Evolutionary conservation across 306 rosid species (phyloP).

Genomic region (Chamaecrista fasciculata): DNA sequence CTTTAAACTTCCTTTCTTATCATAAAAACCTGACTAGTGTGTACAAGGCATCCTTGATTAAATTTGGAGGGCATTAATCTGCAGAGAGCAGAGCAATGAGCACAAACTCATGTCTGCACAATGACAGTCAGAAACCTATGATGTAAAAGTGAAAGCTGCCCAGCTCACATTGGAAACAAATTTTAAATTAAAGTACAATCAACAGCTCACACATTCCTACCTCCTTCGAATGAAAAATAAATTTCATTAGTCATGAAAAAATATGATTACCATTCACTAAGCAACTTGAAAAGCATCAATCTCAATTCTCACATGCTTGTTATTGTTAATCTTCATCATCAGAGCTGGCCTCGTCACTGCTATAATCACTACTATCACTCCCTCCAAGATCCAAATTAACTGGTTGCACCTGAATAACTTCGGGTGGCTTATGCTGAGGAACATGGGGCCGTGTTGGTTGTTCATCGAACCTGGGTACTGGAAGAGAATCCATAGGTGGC

Average conservation of each 20-base stretch:
- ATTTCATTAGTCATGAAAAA: neutral
- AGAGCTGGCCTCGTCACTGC: constrained; percentile 79
- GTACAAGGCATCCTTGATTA: neutral
- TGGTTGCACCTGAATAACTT: constrained; percentile 79
- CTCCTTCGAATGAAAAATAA: neutral
- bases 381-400: constrained; percentile 91
- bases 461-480: constrained; percentile 60
- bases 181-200: neutral
- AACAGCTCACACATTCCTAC: neutral
- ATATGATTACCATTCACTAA: constrained; percentile 20
- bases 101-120: neutral
- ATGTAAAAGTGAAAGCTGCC: neutral
- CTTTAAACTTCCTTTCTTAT: neutral
- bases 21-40: too few species aligned
- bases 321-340: constrained; percentile 73
- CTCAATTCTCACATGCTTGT: constrained; percentile 13
- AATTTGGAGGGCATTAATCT: too few species aligned
- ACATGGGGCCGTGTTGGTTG: constrained; percentile 49
- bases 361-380: constrained; percentile 84
- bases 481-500: constrained; percentile 63
- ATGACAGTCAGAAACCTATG: neutral
- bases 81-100: neutral
- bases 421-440: constrained; percentile 62
- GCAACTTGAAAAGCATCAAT: constrained; percentile 15
- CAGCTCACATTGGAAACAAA: neutral